Evolutionary conservation across 768 basidiomycete species (phyloP), one percentile per base, ranked within the genome.

Genomic region (Boletus rubroflammeus): DNA sequence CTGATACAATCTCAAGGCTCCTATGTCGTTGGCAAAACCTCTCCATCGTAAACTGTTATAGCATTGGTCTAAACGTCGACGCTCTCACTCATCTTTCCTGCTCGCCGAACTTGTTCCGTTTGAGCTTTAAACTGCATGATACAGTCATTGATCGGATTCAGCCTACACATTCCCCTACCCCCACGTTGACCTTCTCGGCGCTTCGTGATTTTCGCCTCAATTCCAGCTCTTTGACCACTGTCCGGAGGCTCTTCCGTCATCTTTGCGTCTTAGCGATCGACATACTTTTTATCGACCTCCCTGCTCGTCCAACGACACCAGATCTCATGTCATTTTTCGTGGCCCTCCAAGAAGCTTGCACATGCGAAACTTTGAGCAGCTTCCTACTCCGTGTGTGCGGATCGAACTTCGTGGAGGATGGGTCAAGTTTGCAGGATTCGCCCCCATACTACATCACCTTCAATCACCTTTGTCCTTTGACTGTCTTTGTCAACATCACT

Each of bases 1-100:
- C 9, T 19, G 36, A 51, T n/a, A 21, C 40, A 11, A 34, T 53
- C 34, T 47, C 59, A 2, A 13, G 15, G 13, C 44, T 60, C n/a
- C 14, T 61, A n/a, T 42, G 54, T 21, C 14, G 14, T 21, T 61
- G 60, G 60, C 6, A 25, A 47, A 53, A 50, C 26, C 40, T 61
- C n/a, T 3, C 31, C 34, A 29, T 19, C 11, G 48, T 53, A 17
- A 1, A 6, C 19, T 61, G 59, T 44, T 6, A 6, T 17, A 14
- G 11, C 1, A n/a, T 43, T 9, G 34, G 8, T 8, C 26, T 51
- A 15, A 43, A 39, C 11, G 1, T 40, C 3, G 26, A 42, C 17
- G 38, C 40, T 7, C 35, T 61, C 32, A 19, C 6, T 11, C 51
- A 61, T 36, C 51, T 61, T 6, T 53, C 58, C 13, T 17, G 17